Evolutionary conservation across 805 yeast genomes (phyloP).

Genomic region (Myxozyma sirexii): DNA sequence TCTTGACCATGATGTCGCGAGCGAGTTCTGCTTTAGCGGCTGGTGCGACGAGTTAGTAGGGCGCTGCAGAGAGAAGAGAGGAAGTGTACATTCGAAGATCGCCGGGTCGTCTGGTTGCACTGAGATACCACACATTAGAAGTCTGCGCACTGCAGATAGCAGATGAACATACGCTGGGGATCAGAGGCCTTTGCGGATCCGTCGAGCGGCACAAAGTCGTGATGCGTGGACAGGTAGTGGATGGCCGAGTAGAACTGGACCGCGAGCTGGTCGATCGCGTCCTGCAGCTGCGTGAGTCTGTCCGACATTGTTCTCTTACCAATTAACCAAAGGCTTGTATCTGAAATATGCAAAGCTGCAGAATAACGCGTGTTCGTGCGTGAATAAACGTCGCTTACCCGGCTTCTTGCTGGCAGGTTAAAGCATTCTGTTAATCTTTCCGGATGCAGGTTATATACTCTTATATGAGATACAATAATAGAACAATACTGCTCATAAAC

Average conservation of each 20-base stretch:
- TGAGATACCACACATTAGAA: not conserved
- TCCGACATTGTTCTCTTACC: slow-evolving; percentile 29
- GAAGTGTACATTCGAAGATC: slow-evolving; percentile 27
- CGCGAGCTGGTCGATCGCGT: slow-evolving; percentile 37
- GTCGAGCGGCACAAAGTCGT: slow-evolving; percentile 51
- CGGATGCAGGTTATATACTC: too few relatives aligned
- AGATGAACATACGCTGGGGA: slow-evolving; percentile 19
- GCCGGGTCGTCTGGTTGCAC: slow-evolving; percentile 26
- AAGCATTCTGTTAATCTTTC: too few relatives aligned
- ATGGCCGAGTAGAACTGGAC: slow-evolving; percentile 38
- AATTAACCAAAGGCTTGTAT: too few relatives aligned
- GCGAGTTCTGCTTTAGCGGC: slow-evolving; percentile 72
- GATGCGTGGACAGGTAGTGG: slow-evolving; percentile 48
- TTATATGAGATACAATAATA: too few relatives aligned
- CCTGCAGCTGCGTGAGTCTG: slow-evolving; percentile 36
- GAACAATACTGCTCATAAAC: too few relatives aligned
- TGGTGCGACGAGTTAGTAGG: slow-evolving; percentile 1
- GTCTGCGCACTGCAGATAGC: not conserved
- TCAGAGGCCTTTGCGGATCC: slow-evolving; percentile 27
- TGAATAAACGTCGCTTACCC: too few relatives aligned
- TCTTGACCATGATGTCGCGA: slow-evolving; percentile 79
- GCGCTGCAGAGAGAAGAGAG: not conserved
- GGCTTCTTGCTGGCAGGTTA: too few relatives aligned
- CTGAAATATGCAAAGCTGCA: too few relatives aligned
- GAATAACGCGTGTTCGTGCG: too few relatives aligned